Base-by-base conservation (phyloP, 805 yeast genomes). In the Schwanniomyces vanrijiae region DNA sequence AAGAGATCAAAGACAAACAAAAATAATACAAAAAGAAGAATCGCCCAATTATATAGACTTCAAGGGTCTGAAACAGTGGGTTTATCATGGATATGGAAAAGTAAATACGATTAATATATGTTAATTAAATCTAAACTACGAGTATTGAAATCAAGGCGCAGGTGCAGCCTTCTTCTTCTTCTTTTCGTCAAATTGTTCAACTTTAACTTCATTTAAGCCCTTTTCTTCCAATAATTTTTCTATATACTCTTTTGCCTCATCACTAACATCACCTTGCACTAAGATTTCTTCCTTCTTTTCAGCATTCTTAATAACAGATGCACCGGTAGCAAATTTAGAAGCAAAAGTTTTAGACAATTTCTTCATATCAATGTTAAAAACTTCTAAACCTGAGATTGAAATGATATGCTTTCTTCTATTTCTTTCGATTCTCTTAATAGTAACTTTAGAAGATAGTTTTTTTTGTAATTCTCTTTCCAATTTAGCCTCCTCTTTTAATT, bases 221-320 rank as follows among this genome's bases (percentile, higher is more conserved):
- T 89, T 86, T 56, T 89, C 94, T 55, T 84, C 82, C 55, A 91
- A 74, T 55, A 90, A 69, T 40, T 78, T 80, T 42, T 76, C 80
- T 51, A 91, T 80, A 56, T 86, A 87, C 5, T 72, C 86, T 62
- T 88, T 95, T 24, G 90, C 94, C 59, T 86, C 96, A 54, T 90
- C 97, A 47, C 90, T 86, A 38, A 91, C 94, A 67, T 92, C 98
- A 59, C 98, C 98, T 71, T 91, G 97, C 49, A 91, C 86, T 48
- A 89, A 80, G 47, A 91, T 82, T 62, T 91, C 98, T 52, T 92
- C 97, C 64, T 87, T 88, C 69, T 91, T 91, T 54, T 91, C 98
- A 3, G 83, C 90, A 53, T 83, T 88, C 69, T 91, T 91, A 3
- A 90, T 84, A 11, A 91, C 96, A 19, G 94, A 83, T 24, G 97